Evolutionary conservation across 2,329 filamentous ascomycete genomes (phyloP), one percentile per base, ranked within the genome.

Genomic region (Ceratocystis diversiconidia): DNA sequence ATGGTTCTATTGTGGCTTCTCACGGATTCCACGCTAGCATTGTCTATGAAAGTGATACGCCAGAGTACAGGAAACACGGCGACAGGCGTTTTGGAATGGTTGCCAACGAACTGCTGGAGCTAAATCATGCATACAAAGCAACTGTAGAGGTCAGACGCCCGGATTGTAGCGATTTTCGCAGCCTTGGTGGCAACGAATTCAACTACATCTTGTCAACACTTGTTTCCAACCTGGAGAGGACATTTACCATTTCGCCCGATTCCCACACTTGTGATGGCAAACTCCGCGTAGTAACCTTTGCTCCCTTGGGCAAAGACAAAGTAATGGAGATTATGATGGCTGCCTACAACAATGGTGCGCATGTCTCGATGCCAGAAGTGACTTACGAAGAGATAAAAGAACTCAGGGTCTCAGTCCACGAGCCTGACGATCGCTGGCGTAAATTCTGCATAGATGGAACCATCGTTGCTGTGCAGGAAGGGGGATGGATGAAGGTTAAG

Each of bases 401-500:
- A 63, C 70, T 96, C 19, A 79, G 76, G 66, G 84, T 96, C 60
- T 79, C 82, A 17, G 85, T 90, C 44, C 69, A 77, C 1, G 89
- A 94, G 71, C 77, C 82, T 17, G 84, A 90, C n/a, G 78, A 77
- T 59, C 78, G 85, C 63, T 96, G 91, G 91, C 80, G 92, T 68
- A 84, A 92, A 71, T 82, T 95, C 15, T 97, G 92, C 73, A 79
- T 97, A n/a, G 92, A 97, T 74, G 92, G 92, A 2, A 90, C 87
- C 64, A 95, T 95, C 71, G 83, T 96, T 2, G 81, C 83, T 67
- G 76, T 96, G 0, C 86, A 88, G 22, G 73, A 79, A 63, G 85
- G 81, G 1, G 91, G 91, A 0, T 86, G 83, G 79, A 82, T 95
- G 74, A 82, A 84, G 67, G 80, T 96, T 0, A 75, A 73, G 68